These are phyloP conservation scores for Orbilia ellipsospora DNA, from an alignment of 2,329 filamentous ascomycete genomes.

Conservation along the genomic window DNA sequence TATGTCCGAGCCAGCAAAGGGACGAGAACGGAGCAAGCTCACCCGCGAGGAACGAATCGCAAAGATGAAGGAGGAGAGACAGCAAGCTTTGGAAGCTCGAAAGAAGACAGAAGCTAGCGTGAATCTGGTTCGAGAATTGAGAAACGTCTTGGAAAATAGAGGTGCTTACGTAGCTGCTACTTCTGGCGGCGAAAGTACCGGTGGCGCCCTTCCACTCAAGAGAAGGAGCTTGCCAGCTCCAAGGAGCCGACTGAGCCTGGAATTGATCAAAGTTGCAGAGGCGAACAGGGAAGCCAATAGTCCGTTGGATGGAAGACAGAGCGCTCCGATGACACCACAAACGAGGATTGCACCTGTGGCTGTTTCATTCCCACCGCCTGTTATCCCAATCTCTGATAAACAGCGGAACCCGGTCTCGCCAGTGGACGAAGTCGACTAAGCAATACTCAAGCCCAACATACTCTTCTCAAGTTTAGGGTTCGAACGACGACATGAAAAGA, in stretches of 20 bases:
- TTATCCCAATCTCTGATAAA: constrained; percentile 23
- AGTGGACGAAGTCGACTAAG: constrained; percentile 36
- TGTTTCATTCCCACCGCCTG: constrained; percentile 22
- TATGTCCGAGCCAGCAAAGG: constrained; percentile 73
- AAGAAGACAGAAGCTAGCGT: constrained; percentile 83
- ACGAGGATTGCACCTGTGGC: constrained; percentile 35
- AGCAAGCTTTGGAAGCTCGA: constrained; percentile 75
- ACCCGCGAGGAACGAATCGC: constrained; percentile 87
- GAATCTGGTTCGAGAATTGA: constrained; percentile 90
- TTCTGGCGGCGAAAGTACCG: neutral
- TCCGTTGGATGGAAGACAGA: constrained; percentile 35
- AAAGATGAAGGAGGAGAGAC: constrained; percentile 88
- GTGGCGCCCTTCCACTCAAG: constrained; percentile 60
- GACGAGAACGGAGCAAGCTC: constrained; percentile 74
- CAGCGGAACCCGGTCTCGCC: constrained; percentile 36
- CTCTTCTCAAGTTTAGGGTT: neutral
- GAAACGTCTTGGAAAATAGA: constrained; percentile 81
- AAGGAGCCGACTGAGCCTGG: constrained; percentile 47
- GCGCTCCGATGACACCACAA: constrained; percentile 42
- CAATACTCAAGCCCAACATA: neutral
- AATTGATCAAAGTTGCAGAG: constrained; percentile 46
- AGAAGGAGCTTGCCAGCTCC: constrained; percentile 52
- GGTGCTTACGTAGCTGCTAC: constrained; percentile 57
- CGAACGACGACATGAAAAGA: constrained; percentile 21
- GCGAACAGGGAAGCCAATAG: constrained; percentile 28